These are phyloP conservation scores for Aspergillus sp. DNA, from an alignment of 2,329 filamentous ascomycete species.

Conservation along the genomic window DNA sequence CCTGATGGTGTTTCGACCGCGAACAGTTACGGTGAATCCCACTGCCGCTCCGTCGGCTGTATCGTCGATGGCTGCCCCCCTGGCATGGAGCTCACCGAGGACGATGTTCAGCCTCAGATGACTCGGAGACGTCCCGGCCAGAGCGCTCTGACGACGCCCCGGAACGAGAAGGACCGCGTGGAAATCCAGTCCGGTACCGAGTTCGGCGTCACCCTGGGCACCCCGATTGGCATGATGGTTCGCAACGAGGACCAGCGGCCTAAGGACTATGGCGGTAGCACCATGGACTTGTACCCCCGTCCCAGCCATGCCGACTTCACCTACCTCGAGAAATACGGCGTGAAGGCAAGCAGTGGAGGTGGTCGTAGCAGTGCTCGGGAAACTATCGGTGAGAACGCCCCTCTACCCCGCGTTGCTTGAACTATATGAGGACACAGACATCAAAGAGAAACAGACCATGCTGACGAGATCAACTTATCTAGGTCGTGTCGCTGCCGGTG, in stretches of 20 bases:
- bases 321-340: constrained; percentile 94
- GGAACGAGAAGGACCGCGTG: constrained; percentile 88
- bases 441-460: neutral
- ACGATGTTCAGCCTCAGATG: constrained; percentile 92
- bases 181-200: constrained; percentile 93
- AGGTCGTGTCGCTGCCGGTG: constrained; percentile 83
- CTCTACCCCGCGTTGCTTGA: neutral
- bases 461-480: neutral
- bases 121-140: constrained; percentile 87
- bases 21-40: constrained; percentile 72
- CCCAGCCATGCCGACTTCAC: constrained; percentile 96
- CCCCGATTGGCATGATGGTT: constrained; percentile 83
- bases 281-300: constrained; percentile 88
- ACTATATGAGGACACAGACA: neutral
- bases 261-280: constrained; percentile 83
- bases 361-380: constrained; percentile 90
- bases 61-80: constrained; percentile 93
- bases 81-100: constrained; percentile 79
- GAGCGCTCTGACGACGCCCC: constrained; percentile 83
- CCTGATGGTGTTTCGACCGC: neutral
- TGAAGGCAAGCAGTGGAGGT: constrained; percentile 86
- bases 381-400: constrained; percentile 69
- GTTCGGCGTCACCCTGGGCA: constrained; percentile 83
- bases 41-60: constrained; percentile 89
- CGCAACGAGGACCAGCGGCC: constrained; percentile 91